Conservation (phyloP, 2,329 filamentous ascomycete genomes). For the Alternaria rosae region DNA sequence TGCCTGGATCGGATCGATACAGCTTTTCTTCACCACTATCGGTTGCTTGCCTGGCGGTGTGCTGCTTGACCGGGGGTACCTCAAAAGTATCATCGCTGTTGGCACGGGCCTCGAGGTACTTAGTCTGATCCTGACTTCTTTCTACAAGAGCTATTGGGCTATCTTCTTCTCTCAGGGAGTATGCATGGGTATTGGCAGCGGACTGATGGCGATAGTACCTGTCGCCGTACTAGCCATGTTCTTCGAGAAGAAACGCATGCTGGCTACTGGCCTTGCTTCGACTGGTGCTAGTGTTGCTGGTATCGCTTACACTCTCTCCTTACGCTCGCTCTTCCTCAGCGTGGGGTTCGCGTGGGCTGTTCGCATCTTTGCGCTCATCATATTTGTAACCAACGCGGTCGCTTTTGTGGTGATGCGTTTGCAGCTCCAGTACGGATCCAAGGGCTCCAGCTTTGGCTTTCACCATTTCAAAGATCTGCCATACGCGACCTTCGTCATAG, state of each 20-base stretch:
- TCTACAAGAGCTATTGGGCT: slow-evolving; percentile 28
- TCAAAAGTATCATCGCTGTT: slow-evolving; percentile 38
- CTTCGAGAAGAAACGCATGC: slow-evolving; percentile 44
- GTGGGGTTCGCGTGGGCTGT: slow-evolving; percentile 45
- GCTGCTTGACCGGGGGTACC: slow-evolving; percentile 43
- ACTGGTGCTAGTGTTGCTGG: slow-evolving; percentile 47
- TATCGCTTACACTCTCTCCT: slow-evolving; percentile 41
- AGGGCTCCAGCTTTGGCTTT: slow-evolving; percentile 18
- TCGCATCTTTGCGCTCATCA: slow-evolving; percentile 19
- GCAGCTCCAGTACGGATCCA: slow-evolving; percentile 21
- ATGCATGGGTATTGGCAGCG: slow-evolving; percentile 44
- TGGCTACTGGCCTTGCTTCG: slow-evolving; percentile 44
- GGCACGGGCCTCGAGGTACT: slow-evolving; percentile 38
- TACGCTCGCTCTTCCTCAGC: slow-evolving; percentile 37
- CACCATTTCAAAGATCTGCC: slow-evolving; percentile 27
- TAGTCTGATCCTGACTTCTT: slow-evolving; percentile 26
- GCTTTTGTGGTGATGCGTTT: slow-evolving; percentile 24
- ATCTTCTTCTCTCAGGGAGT: slow-evolving; percentile 46
- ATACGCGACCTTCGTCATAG: slow-evolving; percentile 24
- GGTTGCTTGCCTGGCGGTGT: slow-evolving; percentile 40
- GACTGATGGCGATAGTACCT: slow-evolving; percentile 35
- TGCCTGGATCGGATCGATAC: slow-evolving; percentile 48
- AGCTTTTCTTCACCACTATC: slow-evolving; percentile 45
- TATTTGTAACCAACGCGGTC: slow-evolving; percentile 18
- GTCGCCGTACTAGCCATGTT: slow-evolving; percentile 44